Evolutionary conservation across 805 yeast genomes (phyloP), one percentile per base, ranked within the genome.

Genomic region (Schwanniomyces occidentalis): DNA sequence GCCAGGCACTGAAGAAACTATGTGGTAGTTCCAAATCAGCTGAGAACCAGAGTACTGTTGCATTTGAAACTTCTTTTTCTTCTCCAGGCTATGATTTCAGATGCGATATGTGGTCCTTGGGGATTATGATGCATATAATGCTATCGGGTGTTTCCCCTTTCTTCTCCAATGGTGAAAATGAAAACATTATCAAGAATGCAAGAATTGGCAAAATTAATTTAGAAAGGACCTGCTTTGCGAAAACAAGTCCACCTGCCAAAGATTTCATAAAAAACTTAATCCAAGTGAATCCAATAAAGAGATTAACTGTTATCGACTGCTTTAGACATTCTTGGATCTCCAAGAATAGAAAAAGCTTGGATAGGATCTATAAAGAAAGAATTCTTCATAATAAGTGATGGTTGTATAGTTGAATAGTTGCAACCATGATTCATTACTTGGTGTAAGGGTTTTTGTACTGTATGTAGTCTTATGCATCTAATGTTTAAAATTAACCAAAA

Each of bases 101-200:
- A 46, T 80, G 85, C 49, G 88, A 82, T 53, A 53, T 79, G 24
- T 82, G 88, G 89, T 81, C 88, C 1, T 46, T 82, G 4, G 88
- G 88, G 0, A 72, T 82, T 0, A 71, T 81, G 10, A 48, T 71
- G 4, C 79, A 79, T 54, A 76, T 81, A 8, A 56, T 82, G 54
- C 54, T 80, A 10, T 76, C 80, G 25, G 86, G 85, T 0, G 65
- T 78, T 2, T 80, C 86, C 0, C 86, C 87, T 5, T 81, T 81
- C 46, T 76, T 73, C 2, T 65, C 69, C 32, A 73, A 76, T 2
- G 58, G 69, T 13, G 69, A 61, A 6, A 33, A 23, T 8, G 27
- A 10, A 46, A 14, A 54, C 14, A 72, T 73, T 6, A 61, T 72
- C n/a, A 48, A 52, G 22, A 68, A 65, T 34, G 75, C 74, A 0